Percentiles rank a stretch among this genome's conserved stretches.
These are phyloP conservation scores for Neurospora sublineolata DNA, from an alignment of 495 filamentous ascomycete genomes.

Conservation along the genomic window DNA sequence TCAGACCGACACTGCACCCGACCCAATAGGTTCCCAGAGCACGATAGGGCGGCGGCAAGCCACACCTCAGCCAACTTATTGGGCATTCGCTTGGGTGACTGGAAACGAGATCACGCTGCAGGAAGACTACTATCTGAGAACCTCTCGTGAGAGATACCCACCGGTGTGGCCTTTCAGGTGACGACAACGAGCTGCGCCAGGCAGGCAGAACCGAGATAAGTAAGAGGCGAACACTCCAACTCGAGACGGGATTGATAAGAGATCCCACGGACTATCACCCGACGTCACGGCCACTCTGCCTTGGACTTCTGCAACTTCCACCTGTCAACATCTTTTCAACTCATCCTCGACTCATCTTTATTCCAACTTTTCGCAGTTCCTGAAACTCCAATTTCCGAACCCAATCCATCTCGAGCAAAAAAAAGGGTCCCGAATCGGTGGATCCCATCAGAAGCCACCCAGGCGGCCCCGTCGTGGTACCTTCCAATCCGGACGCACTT, in stretches of 20 bases:
- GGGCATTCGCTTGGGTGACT: neutral
- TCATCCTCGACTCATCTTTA: neutral
- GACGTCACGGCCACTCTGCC: neutral
- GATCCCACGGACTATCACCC: neutral
- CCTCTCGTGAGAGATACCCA: neutral
- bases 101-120: neutral
- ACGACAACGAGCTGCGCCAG: neutral
- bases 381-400: neutral
- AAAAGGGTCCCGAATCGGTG: neutral
- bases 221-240: neutral
- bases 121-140: neutral
- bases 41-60: neutral
- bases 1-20: neutral
- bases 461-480: neutral
- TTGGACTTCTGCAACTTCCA: neutral
- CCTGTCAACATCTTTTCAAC: neutral
- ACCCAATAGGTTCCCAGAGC: neutral
- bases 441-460: neutral
- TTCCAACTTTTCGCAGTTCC: neutral
- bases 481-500: neutral
- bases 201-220: neutral
- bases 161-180: neutral
- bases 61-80: neutral
- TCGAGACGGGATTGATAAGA: neutral
- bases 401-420: neutral